Evolutionary conservation across 495 filamentous ascomycete genomes (phyloP).

Genomic region (Jackrogersella multiformis): DNA sequence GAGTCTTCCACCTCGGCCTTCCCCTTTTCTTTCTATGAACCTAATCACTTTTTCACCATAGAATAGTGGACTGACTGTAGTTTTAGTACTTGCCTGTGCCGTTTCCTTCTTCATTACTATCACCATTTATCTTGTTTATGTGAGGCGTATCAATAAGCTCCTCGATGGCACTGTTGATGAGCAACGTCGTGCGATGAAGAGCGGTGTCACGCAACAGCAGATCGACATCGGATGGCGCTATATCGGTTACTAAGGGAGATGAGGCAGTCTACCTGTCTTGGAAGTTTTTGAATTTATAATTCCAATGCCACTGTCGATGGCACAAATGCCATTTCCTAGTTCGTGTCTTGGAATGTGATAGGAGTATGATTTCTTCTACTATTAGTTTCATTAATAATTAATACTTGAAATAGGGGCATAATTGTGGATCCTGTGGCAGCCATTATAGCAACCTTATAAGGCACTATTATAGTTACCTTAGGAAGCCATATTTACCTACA

Average conservation of each 20-base stretch:
- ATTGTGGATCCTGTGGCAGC: too few species aligned
- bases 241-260: background rate
- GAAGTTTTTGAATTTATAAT: too few species aligned
- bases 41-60: background rate
- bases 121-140: background rate
- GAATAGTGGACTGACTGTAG: background rate
- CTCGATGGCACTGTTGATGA: background rate
- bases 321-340: too few species aligned
- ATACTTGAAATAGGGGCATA: too few species aligned
- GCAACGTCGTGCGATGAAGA: constrained; percentile 2
- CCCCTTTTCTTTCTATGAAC: background rate
- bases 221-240: constrained; percentile 1
- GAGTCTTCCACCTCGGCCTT: background rate
- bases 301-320: too few species aligned
- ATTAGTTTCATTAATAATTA: too few species aligned
- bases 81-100: background rate
- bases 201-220: constrained; percentile 3
- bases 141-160: background rate
- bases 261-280: too few species aligned
- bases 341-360: too few species aligned
- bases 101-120: background rate
- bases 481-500: too few species aligned
- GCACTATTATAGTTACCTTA: too few species aligned
- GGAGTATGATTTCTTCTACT: too few species aligned
- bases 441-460: too few species aligned